Base-by-base conservation (phyloP, 495 filamentous ascomycete species). In the Penicillium cinerascens region DNA sequence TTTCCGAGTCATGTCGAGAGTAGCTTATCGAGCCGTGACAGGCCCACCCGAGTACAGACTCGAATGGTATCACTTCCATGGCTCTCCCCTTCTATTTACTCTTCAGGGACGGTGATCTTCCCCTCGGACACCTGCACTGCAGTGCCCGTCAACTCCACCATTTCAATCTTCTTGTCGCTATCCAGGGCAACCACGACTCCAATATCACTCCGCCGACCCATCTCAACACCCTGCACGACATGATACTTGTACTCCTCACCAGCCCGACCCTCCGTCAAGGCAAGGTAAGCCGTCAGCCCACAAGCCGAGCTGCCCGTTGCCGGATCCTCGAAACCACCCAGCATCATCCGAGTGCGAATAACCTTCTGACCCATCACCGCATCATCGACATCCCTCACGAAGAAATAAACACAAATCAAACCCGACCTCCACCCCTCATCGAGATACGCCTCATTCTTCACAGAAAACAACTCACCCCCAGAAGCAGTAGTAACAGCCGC, bases 171-270 rank as follows among this genome's bases (percentile, higher is more conserved):
- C 18, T 63, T 65, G 38, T 66, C 57, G 17, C 44, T 43, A 29
- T 59, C 61, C 57, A 72, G 58, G 16, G 51, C 66, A 44, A 79
- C 76, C 26, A 65, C 71, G 36, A 79, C 64, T 4, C 68, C 68
- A 54, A 84, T 83, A 41, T 80, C 77, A 71, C 87, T 90, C 56
- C 68, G 70, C 51, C 87, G 70, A 0, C 85, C 87, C 84, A 91
- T 92, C 71, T 92, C 87, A 11, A 91, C 83, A 0, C 88, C 88
- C 70, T 92, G 88, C 56, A 79, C 80, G 47, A 91, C 60, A 41
- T 69, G 68, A 58, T 80, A 85, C 54, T 59, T 67, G 39, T 63
- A 58, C 20, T 52, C 35, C 50, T 54, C 51, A n/a, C 67, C 59
- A 25, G 58, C 58, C 43, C 52, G 49, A 0, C 55, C 61, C 44